Evolutionary conservation across 1,139 yeast species (phyloP).

Genomic region (Hansenula anomala): DNA sequence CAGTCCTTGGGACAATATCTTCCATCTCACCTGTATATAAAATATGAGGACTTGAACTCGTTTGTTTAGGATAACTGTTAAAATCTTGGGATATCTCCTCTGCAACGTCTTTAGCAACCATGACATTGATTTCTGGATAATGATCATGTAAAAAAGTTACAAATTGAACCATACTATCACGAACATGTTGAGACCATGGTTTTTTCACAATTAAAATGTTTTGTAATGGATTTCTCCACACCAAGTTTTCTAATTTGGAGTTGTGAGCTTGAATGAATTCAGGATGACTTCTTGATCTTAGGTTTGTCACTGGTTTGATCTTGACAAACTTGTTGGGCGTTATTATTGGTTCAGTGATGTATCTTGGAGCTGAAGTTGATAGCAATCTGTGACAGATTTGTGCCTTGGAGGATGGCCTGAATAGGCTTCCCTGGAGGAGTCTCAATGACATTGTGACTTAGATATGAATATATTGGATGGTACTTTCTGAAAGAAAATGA

Average conservation of each 20-base stretch:
- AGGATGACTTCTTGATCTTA: slow-evolving; percentile 25
- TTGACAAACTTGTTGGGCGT: slow-evolving; percentile 16
- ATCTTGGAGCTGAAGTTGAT: slow-evolving; percentile 2
- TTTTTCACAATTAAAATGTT: slow-evolving; percentile 80
- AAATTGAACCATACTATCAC: slow-evolving; percentile 62
- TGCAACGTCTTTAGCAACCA: slow-evolving; percentile 73
- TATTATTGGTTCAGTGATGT: slow-evolving; percentile 20
- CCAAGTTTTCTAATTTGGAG: slow-evolving; percentile 43
- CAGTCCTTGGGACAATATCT: slow-evolving; percentile 54
- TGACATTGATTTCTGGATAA: slow-evolving; percentile 69
- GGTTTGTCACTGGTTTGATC: slow-evolving; percentile 11
- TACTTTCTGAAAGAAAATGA: too few species aligned
- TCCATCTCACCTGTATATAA: slow-evolving; percentile 55
- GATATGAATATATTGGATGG: too few species aligned
- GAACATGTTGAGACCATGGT: slow-evolving; percentile 69
- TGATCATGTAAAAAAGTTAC: slow-evolving; percentile 47
- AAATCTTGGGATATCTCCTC: slow-evolving; percentile 56
- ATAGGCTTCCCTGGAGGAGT: too few species aligned
- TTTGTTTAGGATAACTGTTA: slow-evolving; percentile 23
- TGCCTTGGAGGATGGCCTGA: too few species aligned
- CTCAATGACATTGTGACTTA: too few species aligned
- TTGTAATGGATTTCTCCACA: slow-evolving; percentile 51
- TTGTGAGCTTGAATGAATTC: slow-evolving; percentile 40
- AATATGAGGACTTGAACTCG: slow-evolving; percentile 21
- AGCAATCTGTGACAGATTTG: slow-evolving; percentile 9